Evolutionary conservation across 148 eudicot genomes (phyloP).

Genomic region (Suaeda aralocaspica): DNA sequence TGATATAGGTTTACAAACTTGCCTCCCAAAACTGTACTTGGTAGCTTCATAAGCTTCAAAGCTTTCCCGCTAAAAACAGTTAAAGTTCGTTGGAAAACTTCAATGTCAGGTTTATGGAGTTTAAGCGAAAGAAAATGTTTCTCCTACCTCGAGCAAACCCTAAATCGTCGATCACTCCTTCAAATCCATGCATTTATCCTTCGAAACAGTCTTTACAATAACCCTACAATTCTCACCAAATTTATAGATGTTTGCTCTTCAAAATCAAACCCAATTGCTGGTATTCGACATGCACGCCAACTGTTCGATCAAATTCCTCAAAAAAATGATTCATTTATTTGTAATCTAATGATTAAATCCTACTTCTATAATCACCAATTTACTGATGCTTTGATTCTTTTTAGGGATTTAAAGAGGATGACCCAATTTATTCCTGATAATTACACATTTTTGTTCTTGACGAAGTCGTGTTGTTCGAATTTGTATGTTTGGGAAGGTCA

Average conservation of each 20-base stretch:
- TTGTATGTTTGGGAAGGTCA: conserved; percentile 42
- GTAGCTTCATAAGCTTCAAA: not conserved
- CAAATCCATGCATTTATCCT: conserved; percentile 73
- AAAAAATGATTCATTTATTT: conserved; percentile 44
- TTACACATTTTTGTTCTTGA: conserved; percentile 54
- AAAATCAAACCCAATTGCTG: not conserved
- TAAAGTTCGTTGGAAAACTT: not conserved
- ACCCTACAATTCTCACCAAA: conserved; percentile 53
- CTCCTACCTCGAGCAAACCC: conserved; percentile 44
- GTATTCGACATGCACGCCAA: conserved; percentile 48
- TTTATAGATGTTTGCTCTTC: conserved; percentile 46
- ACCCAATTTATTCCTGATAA: conserved; percentile 46
- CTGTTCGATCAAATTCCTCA: conserved; percentile 53
- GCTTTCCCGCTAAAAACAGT: conserved; percentile 9
- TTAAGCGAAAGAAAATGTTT: conserved; percentile 45
- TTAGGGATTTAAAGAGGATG: conserved; percentile 37
- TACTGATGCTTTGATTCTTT: conserved; percentile 37
- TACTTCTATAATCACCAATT: conserved; percentile 40
- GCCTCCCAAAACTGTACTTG: too few species aligned
- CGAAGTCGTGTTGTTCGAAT: conserved; percentile 47
- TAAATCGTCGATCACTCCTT: conserved; percentile 39
- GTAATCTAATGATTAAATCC: conserved; percentile 62
- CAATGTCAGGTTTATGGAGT: conserved; percentile 47
- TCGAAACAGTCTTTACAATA: conserved; percentile 40
- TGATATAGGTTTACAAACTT: too few species aligned